These are phyloP conservation scores for Gracilariopsis chorda DNA, from an alignment of 23 red algal species.

Conservation along the genomic window DNA sequence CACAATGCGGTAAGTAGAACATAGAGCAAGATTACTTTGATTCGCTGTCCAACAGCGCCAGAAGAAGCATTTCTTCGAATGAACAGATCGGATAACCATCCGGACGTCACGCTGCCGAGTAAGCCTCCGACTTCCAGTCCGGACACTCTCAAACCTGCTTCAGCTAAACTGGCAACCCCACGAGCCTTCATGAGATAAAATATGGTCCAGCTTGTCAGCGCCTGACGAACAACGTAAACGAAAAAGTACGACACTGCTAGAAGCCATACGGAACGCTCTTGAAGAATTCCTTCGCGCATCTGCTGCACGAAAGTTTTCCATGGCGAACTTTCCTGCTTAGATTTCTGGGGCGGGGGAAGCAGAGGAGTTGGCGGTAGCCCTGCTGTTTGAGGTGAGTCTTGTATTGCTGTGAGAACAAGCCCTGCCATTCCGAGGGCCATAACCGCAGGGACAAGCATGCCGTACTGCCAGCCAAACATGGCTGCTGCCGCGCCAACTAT, in stretches of 20 bases:
- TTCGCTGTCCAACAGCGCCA: slow-evolving; percentile 52
- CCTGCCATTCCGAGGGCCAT: slow-evolving; percentile 20
- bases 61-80: not conserved
- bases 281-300: slow-evolving; percentile 12
- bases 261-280: slow-evolving; percentile 16
- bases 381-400: slow-evolving; percentile 50
- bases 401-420: slow-evolving; percentile 5
- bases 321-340: not conserved
- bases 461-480: slow-evolving; percentile 45
- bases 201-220: slow-evolving; percentile 54
- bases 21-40: slow-evolving; percentile 50
- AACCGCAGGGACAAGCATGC: slow-evolving; percentile 48
- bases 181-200: slow-evolving; percentile 65
- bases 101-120: slow-evolving; percentile 36
- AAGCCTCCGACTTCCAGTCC: slow-evolving; percentile 74
- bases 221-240: slow-evolving; percentile 48
- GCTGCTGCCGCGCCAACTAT: slow-evolving; percentile 43
- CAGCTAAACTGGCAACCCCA: slow-evolving; percentile 23
- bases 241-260: slow-evolving; percentile 77
- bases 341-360: slow-evolving; percentile 2
- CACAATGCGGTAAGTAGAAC: slow-evolving; percentile 12
- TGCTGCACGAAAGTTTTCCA: slow-evolving; percentile 14
- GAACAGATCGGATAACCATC: slow-evolving; percentile 48
- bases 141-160: slow-evolving; percentile 64
- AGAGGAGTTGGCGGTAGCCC: not conserved